Evolutionary conservation across 495 filamentous ascomycete genomes (phyloP).

Genomic region (Cercophora samala): DNA sequence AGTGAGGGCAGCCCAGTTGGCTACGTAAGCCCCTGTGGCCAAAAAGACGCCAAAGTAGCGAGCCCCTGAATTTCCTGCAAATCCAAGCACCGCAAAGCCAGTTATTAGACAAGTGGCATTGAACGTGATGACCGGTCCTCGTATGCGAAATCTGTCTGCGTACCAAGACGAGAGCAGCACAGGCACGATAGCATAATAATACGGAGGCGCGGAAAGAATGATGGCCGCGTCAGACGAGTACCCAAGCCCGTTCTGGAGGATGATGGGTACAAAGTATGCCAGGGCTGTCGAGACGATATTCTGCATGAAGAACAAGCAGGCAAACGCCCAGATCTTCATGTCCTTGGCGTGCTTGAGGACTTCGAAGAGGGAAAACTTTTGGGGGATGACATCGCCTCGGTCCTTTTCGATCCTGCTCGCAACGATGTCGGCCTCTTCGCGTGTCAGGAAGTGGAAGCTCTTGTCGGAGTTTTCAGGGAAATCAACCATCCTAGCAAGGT

Average conservation of each 20-base stretch:
- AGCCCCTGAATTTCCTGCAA: constrained; percentile 62
- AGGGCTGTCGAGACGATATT: constrained; percentile 67
- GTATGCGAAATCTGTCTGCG: constrained; percentile 61
- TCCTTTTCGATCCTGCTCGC: constrained; percentile 58
- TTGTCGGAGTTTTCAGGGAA: constrained; percentile 66
- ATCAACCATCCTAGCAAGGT: constrained; percentile 55
- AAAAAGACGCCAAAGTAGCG: constrained; percentile 73
- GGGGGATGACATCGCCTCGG: constrained; percentile 61
- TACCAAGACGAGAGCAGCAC: constrained; percentile 66
- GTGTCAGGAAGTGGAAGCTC: constrained; percentile 61
- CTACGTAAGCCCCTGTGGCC: constrained; percentile 73
- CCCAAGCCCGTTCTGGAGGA: constrained; percentile 67
- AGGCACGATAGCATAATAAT: constrained; percentile 71
- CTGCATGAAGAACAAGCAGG: constrained; percentile 67
- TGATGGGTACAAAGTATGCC: constrained; percentile 70
- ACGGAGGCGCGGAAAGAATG: constrained; percentile 70
- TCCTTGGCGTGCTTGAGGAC: constrained; percentile 61
- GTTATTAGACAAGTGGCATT: constrained; percentile 68
- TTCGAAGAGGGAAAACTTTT: constrained; percentile 58
- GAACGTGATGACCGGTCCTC: constrained; percentile 69
- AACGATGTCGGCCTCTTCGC: constrained; percentile 56
- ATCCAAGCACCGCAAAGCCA: constrained; percentile 72
- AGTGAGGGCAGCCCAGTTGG: constrained; percentile 76
- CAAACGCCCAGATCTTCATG: constrained; percentile 70
- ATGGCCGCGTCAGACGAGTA: constrained; percentile 65